Conservation (phyloP, 805 yeast species). For the Candida golubevii region DNA sequence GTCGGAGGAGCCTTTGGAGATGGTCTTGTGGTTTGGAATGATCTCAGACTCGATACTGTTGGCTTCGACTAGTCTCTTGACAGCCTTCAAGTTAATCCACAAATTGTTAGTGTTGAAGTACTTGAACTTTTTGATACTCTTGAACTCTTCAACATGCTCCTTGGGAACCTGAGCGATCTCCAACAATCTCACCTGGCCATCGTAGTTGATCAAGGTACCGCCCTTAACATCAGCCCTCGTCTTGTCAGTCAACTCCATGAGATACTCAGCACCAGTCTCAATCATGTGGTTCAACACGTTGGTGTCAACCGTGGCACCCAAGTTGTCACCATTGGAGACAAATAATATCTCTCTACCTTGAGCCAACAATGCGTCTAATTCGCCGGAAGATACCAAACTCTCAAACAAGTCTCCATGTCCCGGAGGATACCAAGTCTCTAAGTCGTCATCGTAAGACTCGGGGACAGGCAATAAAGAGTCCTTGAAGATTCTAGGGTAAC, state of each 20-base stretch:
- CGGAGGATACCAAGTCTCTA: slow-evolving; percentile 98
- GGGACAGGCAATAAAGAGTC: slow-evolving; percentile 98
- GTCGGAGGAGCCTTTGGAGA: slow-evolving; percentile 72
- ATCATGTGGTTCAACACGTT: slow-evolving; percentile 89
- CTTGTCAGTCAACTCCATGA: slow-evolving; percentile 98
- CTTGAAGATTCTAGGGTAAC: slow-evolving; percentile 91
- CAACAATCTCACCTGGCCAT: slow-evolving; percentile 87
- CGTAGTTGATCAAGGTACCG: slow-evolving; percentile 95
- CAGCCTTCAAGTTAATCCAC: slow-evolving; percentile 94
- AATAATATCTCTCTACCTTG: slow-evolving; percentile 94
- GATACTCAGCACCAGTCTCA: slow-evolving; percentile 86
- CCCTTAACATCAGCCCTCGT: slow-evolving; percentile 99
- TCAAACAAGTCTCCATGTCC: slow-evolving; percentile 99
- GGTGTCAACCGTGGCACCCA: slow-evolving; percentile 96
- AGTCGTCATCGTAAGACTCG: slow-evolving; percentile 60
- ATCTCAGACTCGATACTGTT: slow-evolving; percentile 85
- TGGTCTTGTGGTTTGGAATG: slow-evolving; percentile 89
- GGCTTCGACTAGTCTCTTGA: slow-evolving; percentile 84
- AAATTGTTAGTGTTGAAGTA: slow-evolving; percentile 97
- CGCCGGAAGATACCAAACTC: slow-evolving; percentile 83
- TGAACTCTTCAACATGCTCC: slow-evolving; percentile 97
- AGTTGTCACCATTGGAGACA: slow-evolving; percentile 96
- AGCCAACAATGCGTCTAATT: slow-evolving; percentile 79
- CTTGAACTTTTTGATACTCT: slow-evolving; percentile 95
- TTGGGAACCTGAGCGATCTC: slow-evolving; percentile 99